Base-by-base conservation (phyloP, 345 rosid species). In the Ailanthus altissimus region DNA sequence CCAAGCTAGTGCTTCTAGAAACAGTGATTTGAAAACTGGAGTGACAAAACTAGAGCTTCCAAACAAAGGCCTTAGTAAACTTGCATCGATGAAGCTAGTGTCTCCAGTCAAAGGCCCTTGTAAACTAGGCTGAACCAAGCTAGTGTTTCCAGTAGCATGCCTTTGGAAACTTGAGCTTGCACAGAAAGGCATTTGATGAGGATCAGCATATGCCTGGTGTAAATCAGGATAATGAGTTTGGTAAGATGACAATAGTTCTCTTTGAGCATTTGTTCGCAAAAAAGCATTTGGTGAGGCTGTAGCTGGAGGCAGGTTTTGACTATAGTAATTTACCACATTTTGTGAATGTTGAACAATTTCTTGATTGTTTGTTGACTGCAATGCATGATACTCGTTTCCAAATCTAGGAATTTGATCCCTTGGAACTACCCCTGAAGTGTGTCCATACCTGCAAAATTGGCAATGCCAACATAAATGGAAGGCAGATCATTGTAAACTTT, bases 191-290 rank as follows among this genome's bases (percentile, higher is more conserved):
- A 72, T 62, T 51, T 54, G 71, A 45, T 53, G 54, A 80, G 59
- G 60, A 60, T 23, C 72, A 64, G 67, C 58, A 71, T 71, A 65
- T 6, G 54, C 79, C 50, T 7, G 50, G 60, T n/a, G 36, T 40
- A 50, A 54, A 18, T 28, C 45, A 56, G 67, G 43, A 45, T 18
- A 54, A 46, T 40, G 28, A 47, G 66, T 20, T 20, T 43, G 64
- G 45, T 20, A 56, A 42, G 65, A 57, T 16, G 26, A 54, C 20
- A 43, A 28, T 25, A 20, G n/a, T 36, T 68, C 73, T 9, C 46
- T 25, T 20, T 76, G 79, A 6, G 57, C 58, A 57, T 67, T 26
- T 43, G 56, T 51, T 50, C 32, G n/a, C 8, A 49, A 40, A 9
- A n/a, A 40, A 63, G 18, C 63, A 36, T 32, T 53, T 5, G 62